phyloP scores from a whole-genome alignment of 1,284 basidiomycete genomes.

The Ustilago curta region DNA sequence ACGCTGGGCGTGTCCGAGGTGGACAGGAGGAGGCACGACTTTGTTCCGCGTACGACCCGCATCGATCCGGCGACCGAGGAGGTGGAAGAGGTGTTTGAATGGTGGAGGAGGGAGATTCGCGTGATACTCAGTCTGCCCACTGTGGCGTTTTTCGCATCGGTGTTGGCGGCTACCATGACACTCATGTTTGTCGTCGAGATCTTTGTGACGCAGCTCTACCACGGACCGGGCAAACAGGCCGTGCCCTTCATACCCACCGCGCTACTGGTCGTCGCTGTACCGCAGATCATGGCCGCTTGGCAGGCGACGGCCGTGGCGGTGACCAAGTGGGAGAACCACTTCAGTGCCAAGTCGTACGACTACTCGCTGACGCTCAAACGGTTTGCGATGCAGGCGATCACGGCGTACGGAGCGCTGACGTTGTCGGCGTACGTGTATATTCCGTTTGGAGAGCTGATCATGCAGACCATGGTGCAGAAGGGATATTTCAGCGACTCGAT shows the following conservation, averaged over 20 bases:
- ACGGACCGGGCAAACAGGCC: conserved; percentile 82
- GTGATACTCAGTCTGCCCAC: conserved; percentile 82
- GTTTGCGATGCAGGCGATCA: conserved; percentile 87
- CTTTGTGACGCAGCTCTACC: conserved; percentile 72
- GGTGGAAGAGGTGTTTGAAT: conserved; percentile 66
- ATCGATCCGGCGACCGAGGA: conserved; percentile 63
- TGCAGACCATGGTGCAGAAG: conserved; percentile 58
- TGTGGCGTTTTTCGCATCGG: conserved; percentile 79
- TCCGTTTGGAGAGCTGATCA: conserved; percentile 66
- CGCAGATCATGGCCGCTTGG: conserved; percentile 84
- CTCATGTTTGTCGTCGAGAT: conserved; percentile 70
- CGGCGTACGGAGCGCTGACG: conserved; percentile 77
- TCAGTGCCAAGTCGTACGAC: conserved; percentile 80
- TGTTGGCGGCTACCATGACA: conserved; percentile 74
- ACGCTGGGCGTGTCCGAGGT: conserved; percentile 55
- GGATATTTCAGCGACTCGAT: conserved; percentile 61
- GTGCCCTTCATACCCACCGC: conserved; percentile 83
- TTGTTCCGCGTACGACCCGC: conserved; percentile 49
- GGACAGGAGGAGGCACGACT: conserved; percentile 52
- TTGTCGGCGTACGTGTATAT: conserved; percentile 68
- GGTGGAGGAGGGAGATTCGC: conserved; percentile 74
- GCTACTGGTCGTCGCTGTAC: conserved; percentile 84
- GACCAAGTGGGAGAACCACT: conserved; percentile 81
- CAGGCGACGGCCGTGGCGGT: conserved; percentile 78
- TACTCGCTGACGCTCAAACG: conserved; percentile 89